Percentiles rank a stretch among this genome's conserved stretches.
Evolutionary conservation across 2,329 filamentous ascomycete species (phyloP).

Genomic region (Aspergillus sojae): DNA sequence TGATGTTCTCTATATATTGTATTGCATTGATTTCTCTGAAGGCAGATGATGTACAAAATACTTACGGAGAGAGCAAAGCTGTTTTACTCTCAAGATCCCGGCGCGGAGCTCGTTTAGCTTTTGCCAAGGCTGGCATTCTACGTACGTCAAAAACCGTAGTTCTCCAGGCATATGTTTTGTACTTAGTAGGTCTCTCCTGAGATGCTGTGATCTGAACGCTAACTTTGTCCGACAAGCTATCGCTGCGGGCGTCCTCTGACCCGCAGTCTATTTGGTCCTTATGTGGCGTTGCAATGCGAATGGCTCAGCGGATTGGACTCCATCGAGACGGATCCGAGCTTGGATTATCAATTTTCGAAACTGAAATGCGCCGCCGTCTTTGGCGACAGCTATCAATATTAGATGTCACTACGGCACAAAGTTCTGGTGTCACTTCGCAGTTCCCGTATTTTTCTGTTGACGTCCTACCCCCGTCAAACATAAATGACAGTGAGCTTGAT

Average conservation of each 20-base stretch:
- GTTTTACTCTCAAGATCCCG: constrained; percentile 43
- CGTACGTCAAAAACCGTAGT: constrained; percentile 49
- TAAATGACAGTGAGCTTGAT: constrained; percentile 44
- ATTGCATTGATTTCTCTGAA: constrained; percentile 60
- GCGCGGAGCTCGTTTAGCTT: constrained; percentile 46
- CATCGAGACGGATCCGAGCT: constrained; percentile 52
- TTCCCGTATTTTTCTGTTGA: constrained; percentile 14
- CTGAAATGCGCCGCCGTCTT: constrained; percentile 40
- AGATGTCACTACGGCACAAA: constrained; percentile 20
- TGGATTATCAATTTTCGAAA: constrained; percentile 51
- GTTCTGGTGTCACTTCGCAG: constrained; percentile 3
- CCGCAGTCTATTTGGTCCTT: constrained; percentile 56
- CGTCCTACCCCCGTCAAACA: constrained; percentile 45
- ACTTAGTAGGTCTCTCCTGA: constrained; percentile 37
- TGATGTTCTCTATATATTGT: constrained; percentile 69
- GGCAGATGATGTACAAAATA: constrained; percentile 54
- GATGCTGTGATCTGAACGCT: neutral
- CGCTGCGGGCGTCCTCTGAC: constrained; percentile 45
- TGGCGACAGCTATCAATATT: constrained; percentile 33
- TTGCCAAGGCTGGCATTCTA: constrained; percentile 33
- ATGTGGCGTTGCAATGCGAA: constrained; percentile 49
- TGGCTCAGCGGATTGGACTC: constrained; percentile 53
- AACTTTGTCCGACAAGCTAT: constrained; percentile 14
- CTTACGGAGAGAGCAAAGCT: constrained; percentile 33
- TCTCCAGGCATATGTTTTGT: constrained; percentile 51